Conservation (phyloP, 805 yeast genomes). For the Diddensiella caesifluorescens region DNA sequence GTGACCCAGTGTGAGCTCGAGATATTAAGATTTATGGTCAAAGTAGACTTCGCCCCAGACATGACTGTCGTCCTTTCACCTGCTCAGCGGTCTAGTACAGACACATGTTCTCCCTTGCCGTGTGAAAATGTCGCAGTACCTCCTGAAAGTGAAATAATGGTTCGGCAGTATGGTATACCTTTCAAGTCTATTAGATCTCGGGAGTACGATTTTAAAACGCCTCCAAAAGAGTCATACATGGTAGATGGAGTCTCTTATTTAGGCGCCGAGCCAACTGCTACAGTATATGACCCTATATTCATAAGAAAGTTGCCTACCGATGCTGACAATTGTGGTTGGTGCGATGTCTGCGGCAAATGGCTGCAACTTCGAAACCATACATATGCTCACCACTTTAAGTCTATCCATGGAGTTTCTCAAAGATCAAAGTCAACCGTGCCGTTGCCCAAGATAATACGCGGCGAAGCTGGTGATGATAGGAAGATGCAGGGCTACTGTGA, state of each 20-base stretch:
- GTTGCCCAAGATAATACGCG: conserved; percentile 14
- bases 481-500: conserved; percentile 21
- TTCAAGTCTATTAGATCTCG: conserved; percentile 13
- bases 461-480: conserved; percentile 12
- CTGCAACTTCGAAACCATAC: conserved; percentile 27
- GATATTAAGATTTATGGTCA: not conserved
- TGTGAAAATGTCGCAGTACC: not conserved
- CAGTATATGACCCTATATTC: conserved; percentile 19
- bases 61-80: too few relatives aligned
- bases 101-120: too few relatives aligned
- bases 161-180: conserved; percentile 15
- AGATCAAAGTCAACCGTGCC: conserved; percentile 14
- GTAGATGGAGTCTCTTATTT: conserved; percentile 16
- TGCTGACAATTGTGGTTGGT: conserved; percentile 21
- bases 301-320: conserved; percentile 16
- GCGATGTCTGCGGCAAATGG: conserved; percentile 21
- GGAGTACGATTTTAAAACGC: conserved; percentile 6
- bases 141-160: conserved; percentile 2
- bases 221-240: conserved; percentile 10
- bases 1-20: not conserved
- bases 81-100: too few relatives aligned
- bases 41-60: not conserved
- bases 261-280: conserved; percentile 18
- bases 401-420: conserved; percentile 35
- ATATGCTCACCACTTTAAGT: conserved; percentile 49